Evolutionary conservation across 306 rosid species (phyloP).

Genomic region (Prunus persica): DNA sequence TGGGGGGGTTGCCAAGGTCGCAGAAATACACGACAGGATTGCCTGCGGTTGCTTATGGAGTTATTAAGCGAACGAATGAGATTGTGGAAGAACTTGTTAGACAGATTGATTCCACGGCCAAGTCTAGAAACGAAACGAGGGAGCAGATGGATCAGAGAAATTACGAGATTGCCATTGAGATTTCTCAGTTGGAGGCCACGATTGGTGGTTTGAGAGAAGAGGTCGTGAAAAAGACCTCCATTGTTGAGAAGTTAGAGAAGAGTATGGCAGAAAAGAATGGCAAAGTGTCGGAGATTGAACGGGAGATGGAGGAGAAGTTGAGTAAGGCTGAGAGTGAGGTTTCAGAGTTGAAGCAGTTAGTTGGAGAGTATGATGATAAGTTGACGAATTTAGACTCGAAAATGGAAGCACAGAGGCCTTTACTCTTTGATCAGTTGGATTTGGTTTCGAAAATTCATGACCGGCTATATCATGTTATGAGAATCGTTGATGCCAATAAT

Average conservation of each 20-base stretch:
- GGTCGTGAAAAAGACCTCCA: slow-evolving; percentile 47
- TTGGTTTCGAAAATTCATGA: slow-evolving; percentile 73
- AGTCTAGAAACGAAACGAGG: slow-evolving; percentile 79
- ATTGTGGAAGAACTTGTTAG: slow-evolving; percentile 81
- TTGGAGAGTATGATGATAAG: slow-evolving; percentile 62
- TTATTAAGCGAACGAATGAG: slow-evolving; percentile 87
- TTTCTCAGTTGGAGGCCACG: slow-evolving; percentile 91
- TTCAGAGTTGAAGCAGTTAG: slow-evolving; percentile 56
- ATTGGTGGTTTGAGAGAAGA: slow-evolving; percentile 83
- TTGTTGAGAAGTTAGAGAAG: slow-evolving; percentile 66
- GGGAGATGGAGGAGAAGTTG: slow-evolving; percentile 49
- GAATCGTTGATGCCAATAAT: slow-evolving; percentile 48
- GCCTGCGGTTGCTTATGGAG: slow-evolving; percentile 77
- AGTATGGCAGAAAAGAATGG: slow-evolving; percentile 51
- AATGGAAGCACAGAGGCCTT: slow-evolving; percentile 63
- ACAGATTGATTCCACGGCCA: slow-evolving; percentile 64
- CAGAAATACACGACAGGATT: slow-evolving; percentile 74
- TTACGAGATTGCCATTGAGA: slow-evolving; percentile 94
- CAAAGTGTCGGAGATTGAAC: slow-evolving; percentile 49
- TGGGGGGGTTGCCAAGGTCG: slow-evolving; percentile 64
- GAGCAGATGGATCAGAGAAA: slow-evolving; percentile 93
- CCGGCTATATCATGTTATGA: slow-evolving; percentile 60
- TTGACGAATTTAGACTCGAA: slow-evolving; percentile 45
- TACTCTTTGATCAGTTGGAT: slow-evolving; percentile 76
- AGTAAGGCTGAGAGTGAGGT: slow-evolving; percentile 50